Evolutionary conservation across 495 filamentous ascomycete species (phyloP), one percentile per base, ranked within the genome.

Genomic region (Clohesyomyces aquaticus): DNA sequence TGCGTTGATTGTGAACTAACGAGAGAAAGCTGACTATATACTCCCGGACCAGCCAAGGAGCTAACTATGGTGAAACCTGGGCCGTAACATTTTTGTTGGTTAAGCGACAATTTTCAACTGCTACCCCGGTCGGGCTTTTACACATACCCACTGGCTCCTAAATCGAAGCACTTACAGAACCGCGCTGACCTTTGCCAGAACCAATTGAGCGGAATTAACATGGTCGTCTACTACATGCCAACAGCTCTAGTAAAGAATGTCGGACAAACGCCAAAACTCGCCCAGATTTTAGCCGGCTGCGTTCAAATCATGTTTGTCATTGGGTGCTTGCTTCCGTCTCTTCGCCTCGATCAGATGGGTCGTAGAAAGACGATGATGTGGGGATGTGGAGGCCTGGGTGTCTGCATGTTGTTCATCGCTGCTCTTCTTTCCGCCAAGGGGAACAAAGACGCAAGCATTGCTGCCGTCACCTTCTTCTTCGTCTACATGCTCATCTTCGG

Each of bases 311-410:
- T 69, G 61, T 71, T 69, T 64, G 63, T 71, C 69, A 68, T 76
- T 58, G 72, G 76, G 38, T 79, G 76, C 43, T 72, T 82, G 14
- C 72, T 82, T 42, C 80, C 81, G 14, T 72, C 76, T 32, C 65
- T 76, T 45, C 68, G 76, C 59, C 70, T 81, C 41, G 83, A 85
- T 68, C 71, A 54, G 14, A 68, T 73, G 54, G 71, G 71, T 19
- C 60, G 83, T 28, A 79, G 83, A 22, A 76, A 79, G 32, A 79
- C 82, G 10, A 83, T 86, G 81, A 83, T 86, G 70, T 77, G 75
- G 57, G 81, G 81, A 3, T 80, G 76, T 0, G 67, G 77, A n/a
- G 80, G 77, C 10, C 75, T 82, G 1, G 76, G 75, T 0, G 66
- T 84, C 41, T 79, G 73, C 54, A 73, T 84, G 77, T 75, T 82